A percentile compares a stretch with the other conserved stretches of the same genome.
Conservation (phyloP, 352 stramenopile genomes). For the Blastocystis sp. region DNA sequence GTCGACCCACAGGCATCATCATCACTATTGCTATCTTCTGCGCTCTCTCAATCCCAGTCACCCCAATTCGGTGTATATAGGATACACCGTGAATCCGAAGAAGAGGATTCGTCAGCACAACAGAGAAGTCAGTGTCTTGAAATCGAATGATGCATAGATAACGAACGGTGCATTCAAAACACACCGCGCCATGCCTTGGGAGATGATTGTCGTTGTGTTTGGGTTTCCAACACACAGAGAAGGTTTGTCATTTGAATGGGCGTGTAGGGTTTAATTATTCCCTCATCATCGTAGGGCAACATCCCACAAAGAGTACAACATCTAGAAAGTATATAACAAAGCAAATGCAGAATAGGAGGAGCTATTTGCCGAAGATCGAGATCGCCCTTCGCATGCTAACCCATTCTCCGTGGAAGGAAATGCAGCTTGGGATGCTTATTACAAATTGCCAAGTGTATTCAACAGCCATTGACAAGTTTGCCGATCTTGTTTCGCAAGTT, state of each 20-base stretch:
- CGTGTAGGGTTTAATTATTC: neutral
- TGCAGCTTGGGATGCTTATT: conserved; percentile 22
- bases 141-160: neutral
- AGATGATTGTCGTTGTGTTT: conserved; percentile 35
- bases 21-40: conserved; percentile 39
- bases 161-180: conserved; percentile 40
- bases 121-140: neutral
- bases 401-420: conserved; percentile 22
- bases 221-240: conserved; percentile 12
- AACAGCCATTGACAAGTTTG: neutral
- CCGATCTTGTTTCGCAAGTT: neutral
- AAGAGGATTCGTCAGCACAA: conserved; percentile 49
- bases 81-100: conserved; percentile 55
- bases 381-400: conserved; percentile 25
- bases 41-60: conserved; percentile 11
- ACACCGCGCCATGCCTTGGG: conserved; percentile 25
- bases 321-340: neutral
- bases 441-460: conserved; percentile 3
- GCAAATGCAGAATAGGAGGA: neutral
- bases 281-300: conserved; percentile 5
- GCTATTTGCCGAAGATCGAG: conserved; percentile 24
- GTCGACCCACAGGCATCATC: neutral
- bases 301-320: neutral
- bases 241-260: conserved; percentile 38
- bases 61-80: conserved; percentile 21